phyloP scores from a whole-genome alignment of 2,329 filamentous ascomycete genomes.

The Zopfia rhizophila region DNA sequence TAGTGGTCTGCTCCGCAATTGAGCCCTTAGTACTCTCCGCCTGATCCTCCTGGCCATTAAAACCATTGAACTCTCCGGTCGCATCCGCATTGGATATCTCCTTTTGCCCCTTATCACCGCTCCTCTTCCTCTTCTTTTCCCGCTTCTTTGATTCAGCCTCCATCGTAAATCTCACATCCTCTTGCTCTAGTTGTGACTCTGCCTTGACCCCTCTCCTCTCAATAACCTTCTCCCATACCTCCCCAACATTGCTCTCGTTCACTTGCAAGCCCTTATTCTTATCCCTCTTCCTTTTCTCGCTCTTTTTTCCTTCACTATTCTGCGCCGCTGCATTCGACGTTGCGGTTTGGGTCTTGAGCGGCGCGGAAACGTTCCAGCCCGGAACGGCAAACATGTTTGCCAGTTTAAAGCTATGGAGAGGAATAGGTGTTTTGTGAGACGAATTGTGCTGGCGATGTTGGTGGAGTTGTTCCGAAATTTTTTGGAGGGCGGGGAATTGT shows the following conservation, averaged over 20 bases:
- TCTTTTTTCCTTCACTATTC: constrained; percentile 50
- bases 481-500: too few relatives aligned
- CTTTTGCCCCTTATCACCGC: constrained; percentile 36
- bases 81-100: constrained; percentile 34
- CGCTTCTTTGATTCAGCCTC: too few relatives aligned
- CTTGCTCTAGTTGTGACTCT: constrained; percentile 35
- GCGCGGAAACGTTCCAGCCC: constrained; percentile 86
- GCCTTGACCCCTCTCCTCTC: constrained; percentile 65
- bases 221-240: constrained; percentile 82
- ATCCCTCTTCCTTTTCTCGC: constrained; percentile 67
- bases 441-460: too few relatives aligned
- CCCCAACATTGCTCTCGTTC: constrained; percentile 75
- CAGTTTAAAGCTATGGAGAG: too few relatives aligned
- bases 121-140: constrained; percentile 44
- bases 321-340: constrained; percentile 41
- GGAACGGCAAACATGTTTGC: constrained; percentile 92
- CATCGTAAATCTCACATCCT: constrained; percentile 49
- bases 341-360: constrained; percentile 76
- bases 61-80: constrained; percentile 24
- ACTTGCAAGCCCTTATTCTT: constrained; percentile 55
- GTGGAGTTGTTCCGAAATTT: too few relatives aligned
- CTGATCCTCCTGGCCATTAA: constrained; percentile 1
- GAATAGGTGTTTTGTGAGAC: too few relatives aligned
- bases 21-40: constrained; percentile 30
- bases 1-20: constrained; percentile 16